These are phyloP conservation scores for Skeletonema grethae DNA, from an alignment of 108 stramenopile genomes.

Conservation along the genomic window DNA sequence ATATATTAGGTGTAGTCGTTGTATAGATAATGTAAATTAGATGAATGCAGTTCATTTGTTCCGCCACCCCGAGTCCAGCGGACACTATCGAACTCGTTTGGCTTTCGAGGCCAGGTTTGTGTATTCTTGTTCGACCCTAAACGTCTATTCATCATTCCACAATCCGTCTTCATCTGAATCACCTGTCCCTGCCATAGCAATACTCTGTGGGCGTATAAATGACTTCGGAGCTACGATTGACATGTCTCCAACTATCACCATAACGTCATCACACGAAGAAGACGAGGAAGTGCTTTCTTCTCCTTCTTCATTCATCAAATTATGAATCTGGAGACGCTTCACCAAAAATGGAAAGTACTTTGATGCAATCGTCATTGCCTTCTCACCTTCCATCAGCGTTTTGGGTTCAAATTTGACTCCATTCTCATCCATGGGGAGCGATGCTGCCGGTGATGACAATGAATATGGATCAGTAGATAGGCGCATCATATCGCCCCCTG, in stretches of 20 bases:
- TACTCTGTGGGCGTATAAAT: slow-evolving; percentile 9
- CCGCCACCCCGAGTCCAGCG: too few species aligned
- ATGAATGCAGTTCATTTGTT: too few species aligned
- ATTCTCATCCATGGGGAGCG: slow-evolving; percentile 7
- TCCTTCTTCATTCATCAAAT: slow-evolving; percentile 17
- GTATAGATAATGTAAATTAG: not conserved
- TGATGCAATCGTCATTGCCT: slow-evolving; percentile 20
- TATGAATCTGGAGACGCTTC: slow-evolving; percentile 7
- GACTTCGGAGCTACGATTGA: slow-evolving; percentile 19
- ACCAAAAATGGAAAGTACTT: slow-evolving; percentile 38
- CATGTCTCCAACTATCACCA: slow-evolving; percentile 42
- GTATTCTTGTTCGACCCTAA: not conserved
- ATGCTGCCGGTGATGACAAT: not conserved
- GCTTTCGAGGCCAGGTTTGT: too few species aligned
- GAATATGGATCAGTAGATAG: slow-evolving; percentile 21
- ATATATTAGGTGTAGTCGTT: too few species aligned
- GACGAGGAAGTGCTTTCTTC: not conserved
- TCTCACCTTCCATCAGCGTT: slow-evolving; percentile 21
- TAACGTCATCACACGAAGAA: slow-evolving; percentile 8
- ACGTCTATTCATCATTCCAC: slow-evolving; percentile 19
- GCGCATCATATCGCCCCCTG: slow-evolving; percentile 82
- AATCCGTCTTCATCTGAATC: slow-evolving; percentile 21
- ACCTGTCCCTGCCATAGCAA: not conserved
- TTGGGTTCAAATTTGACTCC: slow-evolving; percentile 35
- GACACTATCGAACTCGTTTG: too few species aligned